Base-by-base conservation (phyloP, 1,284 basidiomycete species). In the Peniophora sp. region DNA sequence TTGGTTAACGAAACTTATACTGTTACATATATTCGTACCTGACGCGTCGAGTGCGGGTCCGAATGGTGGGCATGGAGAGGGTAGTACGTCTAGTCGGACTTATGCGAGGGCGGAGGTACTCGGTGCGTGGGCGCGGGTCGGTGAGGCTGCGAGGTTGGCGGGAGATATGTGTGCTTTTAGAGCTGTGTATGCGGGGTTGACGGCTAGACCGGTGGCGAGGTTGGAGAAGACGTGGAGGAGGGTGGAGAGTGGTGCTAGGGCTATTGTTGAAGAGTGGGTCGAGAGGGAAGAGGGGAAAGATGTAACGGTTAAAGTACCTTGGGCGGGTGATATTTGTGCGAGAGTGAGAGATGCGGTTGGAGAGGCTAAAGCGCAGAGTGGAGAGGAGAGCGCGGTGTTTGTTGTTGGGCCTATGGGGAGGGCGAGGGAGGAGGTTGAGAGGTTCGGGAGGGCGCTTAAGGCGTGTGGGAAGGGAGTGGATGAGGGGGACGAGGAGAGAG, bases 131-230 rank as follows among this genome's bases (percentile, higher is more conserved):
- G 76, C 77, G 5, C 71, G 75, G 48, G 70, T 89, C 2, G 89
- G 81, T 2, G 89, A 91, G 58, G 61, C 82, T 39, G 85, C 85
- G 52, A 73, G 86, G 3, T 60, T 71, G 19, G 70, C 69, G 2
- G 87, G 89, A 0, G 88, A 91, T 56, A 83, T 85, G 56, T 85
- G 83, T 57, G 80, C 85, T 3, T 91, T 85, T 85, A 74, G 70
- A 17, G 87, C 87, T 2, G 83, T 91, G 51, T 67, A 68, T 27
- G 71, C 74, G 16, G 89, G 83, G 3, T 61, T 91, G 12, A 86
- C 82, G 54, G 81, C 82, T 14, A 71, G 81, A 24, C 84, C 89
- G 8, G 72, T 91, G 23, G 85, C 87, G 10, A 70, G 89, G 24
- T 63, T 91, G 48, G 84, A 83, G 49, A 88, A 88, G 61, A 84